A percentile compares a stretch with the other conserved stretches of the same genome.
These are phyloP conservation scores for Ophiognomonia clavigignenti-juglandacearum DNA, from an alignment of 2,329 filamentous ascomycete genomes.

Conservation along the genomic window DNA sequence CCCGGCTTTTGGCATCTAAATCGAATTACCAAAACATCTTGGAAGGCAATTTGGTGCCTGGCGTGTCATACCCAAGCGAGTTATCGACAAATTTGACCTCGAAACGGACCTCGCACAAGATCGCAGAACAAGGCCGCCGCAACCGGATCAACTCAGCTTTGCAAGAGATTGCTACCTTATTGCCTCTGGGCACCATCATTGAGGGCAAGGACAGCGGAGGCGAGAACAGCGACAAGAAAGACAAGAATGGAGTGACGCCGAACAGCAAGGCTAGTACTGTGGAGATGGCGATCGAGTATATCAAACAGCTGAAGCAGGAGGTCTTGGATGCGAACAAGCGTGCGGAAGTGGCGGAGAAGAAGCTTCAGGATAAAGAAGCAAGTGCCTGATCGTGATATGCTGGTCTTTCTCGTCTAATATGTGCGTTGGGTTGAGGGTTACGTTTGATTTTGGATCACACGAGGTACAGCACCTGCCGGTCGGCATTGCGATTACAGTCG, in stretches of 20 bases:
- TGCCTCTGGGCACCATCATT: constrained; percentile 46
- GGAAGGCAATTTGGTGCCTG: constrained; percentile 85
- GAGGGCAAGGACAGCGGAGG: constrained; percentile 35
- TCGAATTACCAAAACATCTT: constrained; percentile 98
- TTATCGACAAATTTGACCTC: constrained; percentile 91
- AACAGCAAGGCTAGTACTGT: constrained; percentile 96
- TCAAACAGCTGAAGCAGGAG: constrained; percentile 76
- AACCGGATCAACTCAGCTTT: constrained; percentile 94
- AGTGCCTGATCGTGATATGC: not conserved
- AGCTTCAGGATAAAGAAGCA: constrained; percentile 31
- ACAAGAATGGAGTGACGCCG: constrained; percentile 44
- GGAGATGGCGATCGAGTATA: constrained; percentile 95
- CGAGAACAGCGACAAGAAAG: constrained; percentile 42
- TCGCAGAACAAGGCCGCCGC: constrained; percentile 90
- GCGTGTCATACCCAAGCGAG: constrained; percentile 84
- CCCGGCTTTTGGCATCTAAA: constrained; percentile 82
- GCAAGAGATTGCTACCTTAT: constrained; percentile 80
- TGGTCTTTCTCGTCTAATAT: not conserved
- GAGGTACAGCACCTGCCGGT: too few relatives aligned
- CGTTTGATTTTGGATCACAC: too few relatives aligned
- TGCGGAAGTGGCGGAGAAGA: constrained; percentile 61
- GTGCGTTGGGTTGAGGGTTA: too few relatives aligned
- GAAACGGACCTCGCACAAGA: constrained; percentile 95
- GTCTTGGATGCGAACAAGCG: constrained; percentile 59
- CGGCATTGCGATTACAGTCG: too few relatives aligned